Base-by-base conservation (phyloP, 495 filamentous ascomycete species). In the Penicillium antarcticum region DNA sequence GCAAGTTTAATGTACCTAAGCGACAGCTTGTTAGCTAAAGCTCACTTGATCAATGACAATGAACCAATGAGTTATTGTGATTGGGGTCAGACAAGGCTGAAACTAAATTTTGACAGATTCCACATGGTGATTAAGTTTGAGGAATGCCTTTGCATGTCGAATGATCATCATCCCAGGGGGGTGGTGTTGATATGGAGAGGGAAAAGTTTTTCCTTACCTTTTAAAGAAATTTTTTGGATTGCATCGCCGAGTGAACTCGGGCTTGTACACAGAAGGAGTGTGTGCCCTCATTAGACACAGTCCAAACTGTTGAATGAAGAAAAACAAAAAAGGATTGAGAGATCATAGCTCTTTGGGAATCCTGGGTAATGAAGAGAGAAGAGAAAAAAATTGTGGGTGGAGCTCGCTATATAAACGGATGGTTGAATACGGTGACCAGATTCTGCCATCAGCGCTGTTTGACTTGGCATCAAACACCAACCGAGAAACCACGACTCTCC, bases 21-120 rank as follows among this genome's bases (percentile, higher is more conserved):
- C 45, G 51, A 48, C 10, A 63, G 43, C 42, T 38, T 53, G 70
- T 80, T 79, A 82, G 78, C 70, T 48, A 60, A 19, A 53, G 53
- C 32, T 61, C 43, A 49, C 59, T 51, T 55, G 41, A 57, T 54
- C 39, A 41, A 57, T 36, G 48, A 34, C 47, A 34, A 56, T 39
- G 55, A 56, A 62, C 68, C 55, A 50, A 54, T 36, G 63, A 60
- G 56, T 52, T 60, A 46, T 41, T 48, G 51, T 39, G 51, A 46
- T 42, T 54, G 55, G 57, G 47, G 77, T 95, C 91, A 96, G 91
- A 95, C 91, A 95, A 95, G 91, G 91, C 91, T 95, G 91, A 96
- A 95, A 95, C 90, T 87, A 67, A 61, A 69, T 21, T 79, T 68
- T 74, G 83, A 89, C 84, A 82, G 80, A 80, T 80, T 95, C 91